These are phyloP conservation scores for Pugionium cornutum DNA, from an alignment of 345 rosid species.

Conservation along the genomic window DNA sequence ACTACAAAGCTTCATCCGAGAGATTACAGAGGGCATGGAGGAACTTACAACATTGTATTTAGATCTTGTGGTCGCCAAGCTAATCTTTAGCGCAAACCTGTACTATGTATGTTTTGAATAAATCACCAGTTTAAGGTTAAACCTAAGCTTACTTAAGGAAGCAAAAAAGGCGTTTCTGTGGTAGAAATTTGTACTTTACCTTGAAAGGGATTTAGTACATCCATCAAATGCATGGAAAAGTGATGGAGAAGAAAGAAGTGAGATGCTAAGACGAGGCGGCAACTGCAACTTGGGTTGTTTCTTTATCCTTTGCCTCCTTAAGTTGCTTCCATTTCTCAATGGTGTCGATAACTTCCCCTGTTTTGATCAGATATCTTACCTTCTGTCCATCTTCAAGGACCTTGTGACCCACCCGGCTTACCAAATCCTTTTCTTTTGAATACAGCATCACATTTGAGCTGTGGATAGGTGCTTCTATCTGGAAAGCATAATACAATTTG, in stretches of 20 bases:
- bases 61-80: no score
- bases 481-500: constrained; percentile 37
- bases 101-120: background rate
- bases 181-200: constrained; percentile 1
- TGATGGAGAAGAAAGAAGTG: constrained; percentile 1
- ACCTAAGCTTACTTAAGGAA: constrained; percentile 2
- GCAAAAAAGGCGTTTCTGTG: background rate
- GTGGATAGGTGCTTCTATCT: constrained; percentile 95
- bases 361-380: constrained; percentile 78
- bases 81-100: no score
- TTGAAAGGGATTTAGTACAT: constrained; percentile 15
- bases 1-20: no score
- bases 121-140: background rate
- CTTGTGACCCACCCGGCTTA: constrained; percentile 85
- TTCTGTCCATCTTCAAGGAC: constrained; percentile 64
- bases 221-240: constrained; percentile 15
- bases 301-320: constrained; percentile 60
- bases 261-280: constrained; percentile 29
- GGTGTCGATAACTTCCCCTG: constrained; percentile 80
- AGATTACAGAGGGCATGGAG: no score
- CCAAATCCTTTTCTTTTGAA: constrained; percentile 73
- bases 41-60: no score
- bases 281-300: constrained; percentile 57
- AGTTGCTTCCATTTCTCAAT: constrained; percentile 71
- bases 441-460: constrained; percentile 95